Evolutionary conservation across 345 rosid species (phyloP).

Genomic region (Gossypium australe): DNA sequence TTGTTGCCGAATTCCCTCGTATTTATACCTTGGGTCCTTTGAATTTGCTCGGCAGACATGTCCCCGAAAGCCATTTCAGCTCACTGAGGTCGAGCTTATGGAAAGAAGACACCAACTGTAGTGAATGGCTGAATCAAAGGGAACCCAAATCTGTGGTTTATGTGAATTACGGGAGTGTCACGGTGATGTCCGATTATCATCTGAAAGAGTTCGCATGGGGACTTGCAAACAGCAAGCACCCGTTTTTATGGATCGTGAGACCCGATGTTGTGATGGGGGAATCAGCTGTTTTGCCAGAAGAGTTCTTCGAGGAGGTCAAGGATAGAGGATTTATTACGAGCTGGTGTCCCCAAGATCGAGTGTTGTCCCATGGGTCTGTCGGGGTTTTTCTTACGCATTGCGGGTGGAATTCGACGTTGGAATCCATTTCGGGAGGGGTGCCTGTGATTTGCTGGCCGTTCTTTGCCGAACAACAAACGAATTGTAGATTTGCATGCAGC

Average conservation of each 20-base stretch:
- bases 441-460: conserved; percentile 26
- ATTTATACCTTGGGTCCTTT: not conserved
- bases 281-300: conserved; percentile 7
- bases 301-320: conserved; percentile 13
- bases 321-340: conserved; percentile 14
- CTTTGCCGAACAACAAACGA: conserved; percentile 26
- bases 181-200: conserved; percentile 10
- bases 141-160: conserved; percentile 21
- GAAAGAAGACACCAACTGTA: not conserved
- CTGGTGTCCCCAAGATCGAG: conserved; percentile 24
- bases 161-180: conserved; percentile 20
- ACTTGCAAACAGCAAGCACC: not conserved
- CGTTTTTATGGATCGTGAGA: conserved; percentile 22
- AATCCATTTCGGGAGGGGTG: not conserved
- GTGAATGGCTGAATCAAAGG: conserved; percentile 1
- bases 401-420: conserved; percentile 25
- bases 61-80: not conserved
- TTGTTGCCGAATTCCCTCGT: not conserved
- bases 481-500: conserved; percentile 22
- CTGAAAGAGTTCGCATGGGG: conserved; percentile 14
- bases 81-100: not conserved
- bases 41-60: not conserved
- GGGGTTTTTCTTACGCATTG: conserved; percentile 18
- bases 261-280: conserved; percentile 11
- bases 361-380: conserved; percentile 6